Evolutionary conservation across 2,329 filamentous ascomycete species (phyloP).

Genomic region (Trichoderma gracile): DNA sequence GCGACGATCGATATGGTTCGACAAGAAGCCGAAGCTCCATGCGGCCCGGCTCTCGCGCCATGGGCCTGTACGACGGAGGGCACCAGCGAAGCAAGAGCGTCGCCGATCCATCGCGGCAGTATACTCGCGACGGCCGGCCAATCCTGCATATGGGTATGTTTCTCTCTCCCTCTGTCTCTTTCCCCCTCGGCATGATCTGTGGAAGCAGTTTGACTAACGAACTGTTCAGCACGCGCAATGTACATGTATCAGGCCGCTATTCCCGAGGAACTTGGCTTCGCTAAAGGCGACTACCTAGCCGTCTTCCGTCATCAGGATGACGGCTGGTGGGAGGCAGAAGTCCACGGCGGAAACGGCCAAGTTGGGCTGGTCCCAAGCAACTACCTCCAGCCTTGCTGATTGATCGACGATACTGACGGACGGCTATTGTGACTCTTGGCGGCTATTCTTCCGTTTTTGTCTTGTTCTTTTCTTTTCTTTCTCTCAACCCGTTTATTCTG

Average conservation of each 20-base stretch:
- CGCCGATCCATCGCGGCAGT: slow-evolving; percentile 77
- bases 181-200: no score
- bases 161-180: slow-evolving; percentile 23
- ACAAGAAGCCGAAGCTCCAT: slow-evolving; percentile 51
- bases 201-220: slow-evolving; percentile 25
- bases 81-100: slow-evolving; percentile 77
- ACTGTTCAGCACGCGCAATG: slow-evolving; percentile 73
- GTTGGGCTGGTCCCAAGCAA: slow-evolving; percentile 68
- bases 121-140: slow-evolving; percentile 80
- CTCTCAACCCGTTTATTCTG: not conserved
- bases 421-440: not conserved
- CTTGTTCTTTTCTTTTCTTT: not conserved
- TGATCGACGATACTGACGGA: not conserved
- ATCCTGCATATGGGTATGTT: slow-evolving; percentile 91
- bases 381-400: slow-evolving; percentile 59
- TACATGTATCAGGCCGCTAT: slow-evolving; percentile 95
- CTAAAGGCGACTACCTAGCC: slow-evolving; percentile 87
- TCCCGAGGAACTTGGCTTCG: slow-evolving; percentile 88
- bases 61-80: slow-evolving; percentile 58
- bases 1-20: slow-evolving; percentile 61
- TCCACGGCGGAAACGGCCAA: slow-evolving; percentile 66
- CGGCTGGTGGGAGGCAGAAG: slow-evolving; percentile 98
- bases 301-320: slow-evolving; percentile 92
- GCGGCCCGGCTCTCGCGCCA: slow-evolving; percentile 52
- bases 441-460: not conserved